A percentile compares a stretch with the other conserved stretches of the same genome.
Evolutionary conservation across 805 yeast species (phyloP).

Genomic region (Candida rishiriensis): DNA sequence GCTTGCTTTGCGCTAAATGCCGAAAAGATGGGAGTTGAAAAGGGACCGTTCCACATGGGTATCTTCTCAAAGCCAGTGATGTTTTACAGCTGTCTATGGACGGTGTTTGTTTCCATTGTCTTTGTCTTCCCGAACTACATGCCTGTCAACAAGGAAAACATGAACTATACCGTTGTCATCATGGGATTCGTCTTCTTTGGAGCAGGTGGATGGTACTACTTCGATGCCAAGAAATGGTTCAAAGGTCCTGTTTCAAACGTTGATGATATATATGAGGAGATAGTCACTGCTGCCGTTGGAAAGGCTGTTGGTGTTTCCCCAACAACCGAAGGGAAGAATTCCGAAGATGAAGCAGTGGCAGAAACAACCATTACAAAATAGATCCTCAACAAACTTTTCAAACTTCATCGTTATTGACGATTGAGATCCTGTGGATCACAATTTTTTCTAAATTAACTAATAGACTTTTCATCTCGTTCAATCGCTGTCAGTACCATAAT

Average conservation of each 20-base stretch:
- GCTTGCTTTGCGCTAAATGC: constrained; percentile 38
- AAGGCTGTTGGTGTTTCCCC: not conserved
- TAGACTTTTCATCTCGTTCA: too few species aligned
- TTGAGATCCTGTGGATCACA: too few species aligned
- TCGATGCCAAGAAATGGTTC: constrained; percentile 53
- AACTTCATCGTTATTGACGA: too few species aligned
- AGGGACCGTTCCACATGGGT: constrained; percentile 49
- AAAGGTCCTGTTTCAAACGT: constrained; percentile 49
- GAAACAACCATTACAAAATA: not conserved
- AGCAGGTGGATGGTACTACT: constrained; percentile 39
- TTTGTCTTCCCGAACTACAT: constrained; percentile 48
- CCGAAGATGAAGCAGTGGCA: not conserved
- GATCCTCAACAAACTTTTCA: too few species aligned
- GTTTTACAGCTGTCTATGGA: constrained; percentile 39
- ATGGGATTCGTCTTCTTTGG: constrained; percentile 36
- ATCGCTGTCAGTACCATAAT: too few species aligned
- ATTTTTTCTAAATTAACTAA: too few species aligned
- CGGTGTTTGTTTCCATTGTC: constrained; percentile 43
- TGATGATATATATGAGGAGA: constrained; percentile 29
- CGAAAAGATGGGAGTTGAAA: constrained; percentile 40
- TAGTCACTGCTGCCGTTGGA: constrained; percentile 14
- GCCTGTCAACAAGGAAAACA: constrained; percentile 38
- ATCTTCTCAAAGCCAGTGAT: constrained; percentile 35
- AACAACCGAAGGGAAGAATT: not conserved
- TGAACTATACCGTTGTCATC: constrained; percentile 54